These are phyloP conservation scores for Gaeumannomyces sp. DNA, from an alignment of 2,329 filamentous ascomycete species.

Conservation along the genomic window DNA sequence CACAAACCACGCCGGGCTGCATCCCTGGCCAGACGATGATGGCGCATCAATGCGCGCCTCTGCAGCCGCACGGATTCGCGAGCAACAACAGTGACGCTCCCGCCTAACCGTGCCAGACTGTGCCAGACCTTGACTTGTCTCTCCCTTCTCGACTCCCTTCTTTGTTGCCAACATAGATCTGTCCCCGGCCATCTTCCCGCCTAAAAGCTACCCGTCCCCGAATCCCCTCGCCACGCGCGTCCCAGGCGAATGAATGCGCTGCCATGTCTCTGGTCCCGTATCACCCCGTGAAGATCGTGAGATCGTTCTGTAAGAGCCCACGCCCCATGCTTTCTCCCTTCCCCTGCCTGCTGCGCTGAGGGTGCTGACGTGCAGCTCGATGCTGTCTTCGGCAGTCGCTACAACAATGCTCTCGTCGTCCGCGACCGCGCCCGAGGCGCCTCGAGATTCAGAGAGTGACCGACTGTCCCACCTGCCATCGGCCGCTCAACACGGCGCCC, in stretches of 20 bases:
- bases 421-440: slow-evolving; percentile 75
- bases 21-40: not conserved
- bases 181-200: no score
- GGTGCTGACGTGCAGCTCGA: not conserved
- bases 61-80: slow-evolving; percentile 1
- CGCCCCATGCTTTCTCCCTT: slow-evolving; percentile 8
- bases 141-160: not conserved
- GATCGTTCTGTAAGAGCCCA: slow-evolving; percentile 65
- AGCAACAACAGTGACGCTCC: not conserved
- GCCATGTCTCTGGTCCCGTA: slow-evolving; percentile 69
- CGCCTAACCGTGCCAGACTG: not conserved
- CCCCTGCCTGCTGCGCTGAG: not conserved
- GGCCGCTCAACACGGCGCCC: slow-evolving; percentile 52
- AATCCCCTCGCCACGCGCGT: not conserved
- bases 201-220: not conserved
- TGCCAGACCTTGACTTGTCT: not conserved
- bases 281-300: slow-evolving; percentile 64
- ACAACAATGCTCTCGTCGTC: slow-evolving; percentile 87
- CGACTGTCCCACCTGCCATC: slow-evolving; percentile 88
- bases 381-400: slow-evolving; percentile 54
- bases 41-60: slow-evolving; percentile 1
- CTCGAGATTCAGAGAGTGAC: slow-evolving; percentile 73
- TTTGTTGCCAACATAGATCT: not conserved
- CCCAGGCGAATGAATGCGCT: not conserved
- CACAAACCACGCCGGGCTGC: not conserved